A percentile compares a stretch with the other conserved stretches of the same genome.
phyloP scores from a whole-genome alignment of 495 filamentous ascomycete species.

The Parathielavia appendiculata region DNA sequence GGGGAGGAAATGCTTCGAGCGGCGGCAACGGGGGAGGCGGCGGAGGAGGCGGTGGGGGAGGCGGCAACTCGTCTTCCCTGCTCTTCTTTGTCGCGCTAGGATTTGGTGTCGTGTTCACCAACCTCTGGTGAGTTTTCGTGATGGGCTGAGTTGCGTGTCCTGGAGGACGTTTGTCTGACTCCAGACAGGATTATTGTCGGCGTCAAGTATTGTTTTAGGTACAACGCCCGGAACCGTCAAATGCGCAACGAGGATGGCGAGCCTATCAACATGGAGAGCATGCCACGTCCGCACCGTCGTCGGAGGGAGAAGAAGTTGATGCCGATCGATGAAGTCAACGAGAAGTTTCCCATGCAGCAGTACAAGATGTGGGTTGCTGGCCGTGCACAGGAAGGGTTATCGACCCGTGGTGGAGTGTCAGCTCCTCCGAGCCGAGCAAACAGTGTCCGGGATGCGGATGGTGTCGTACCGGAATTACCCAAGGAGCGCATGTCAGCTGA shows the following conservation, averaged over 20 bases:
- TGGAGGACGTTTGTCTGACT: conserved; percentile 27
- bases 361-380: conserved; percentile 91
- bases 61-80: conserved; percentile 74
- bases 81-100: conserved; percentile 96
- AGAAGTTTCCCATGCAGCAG: conserved; percentile 89
- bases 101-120: conserved; percentile 98
- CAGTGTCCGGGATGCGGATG: conserved; percentile 61
- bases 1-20: conserved; percentile 12
- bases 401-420: conserved; percentile 80
- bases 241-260: conserved; percentile 79
- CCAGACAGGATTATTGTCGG: conserved; percentile 92
- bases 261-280: conserved; percentile 73
- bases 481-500: conserved; percentile 37
- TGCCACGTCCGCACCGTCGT: conserved; percentile 74
- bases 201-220: conserved; percentile 98
- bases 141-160: background rate
- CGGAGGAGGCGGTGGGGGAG: conserved; percentile 26
- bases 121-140: conserved; percentile 70
- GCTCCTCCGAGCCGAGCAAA: conserved; percentile 63
- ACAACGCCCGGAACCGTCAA: conserved; percentile 88
- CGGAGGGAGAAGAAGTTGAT: conserved; percentile 95
- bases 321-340: conserved; percentile 98
- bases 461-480: conserved; percentile 41
- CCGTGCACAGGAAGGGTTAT: conserved; percentile 75
- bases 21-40: conserved; percentile 19